Evolutionary conservation across 441 rosid species (phyloP).

Genomic region (Erodium chrysanthum): DNA sequence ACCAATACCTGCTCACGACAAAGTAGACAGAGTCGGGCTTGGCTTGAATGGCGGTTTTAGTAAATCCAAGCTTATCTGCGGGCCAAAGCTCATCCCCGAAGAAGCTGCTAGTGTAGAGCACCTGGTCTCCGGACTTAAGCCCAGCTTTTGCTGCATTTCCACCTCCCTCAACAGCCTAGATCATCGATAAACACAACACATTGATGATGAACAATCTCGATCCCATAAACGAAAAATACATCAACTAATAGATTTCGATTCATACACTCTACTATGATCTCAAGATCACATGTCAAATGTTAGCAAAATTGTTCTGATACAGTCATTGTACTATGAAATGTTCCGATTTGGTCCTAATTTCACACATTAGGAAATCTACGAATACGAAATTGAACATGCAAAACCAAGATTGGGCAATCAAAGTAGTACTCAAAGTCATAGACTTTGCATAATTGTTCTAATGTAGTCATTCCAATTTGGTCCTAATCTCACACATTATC

Average conservation of each 20-base stretch:
- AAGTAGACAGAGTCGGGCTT: conserved; percentile 90
- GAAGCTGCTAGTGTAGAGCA: conserved; percentile 88
- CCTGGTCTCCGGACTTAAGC: conserved; percentile 82
- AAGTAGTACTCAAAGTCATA: conserved; percentile 46
- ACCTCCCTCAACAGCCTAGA: conserved; percentile 78
- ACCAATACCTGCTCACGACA: conserved; percentile 65
- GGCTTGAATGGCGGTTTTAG: conserved; percentile 94
- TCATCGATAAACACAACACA: not conserved
- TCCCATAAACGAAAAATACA: conserved; percentile 4
- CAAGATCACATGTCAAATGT: too few relatives aligned
- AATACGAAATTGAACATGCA: not conserved
- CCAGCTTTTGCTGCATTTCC: conserved; percentile 94
- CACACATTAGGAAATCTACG: too few relatives aligned
- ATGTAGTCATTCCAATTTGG: too few relatives aligned
- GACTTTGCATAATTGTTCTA: too few relatives aligned
- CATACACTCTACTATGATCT: too few relatives aligned
- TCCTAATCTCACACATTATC: too few relatives aligned
- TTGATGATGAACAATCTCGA: not conserved
- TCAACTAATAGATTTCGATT: not conserved
- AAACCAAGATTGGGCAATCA: not conserved
- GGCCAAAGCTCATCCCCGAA: conserved; percentile 99
- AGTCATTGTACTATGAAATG: too few relatives aligned
- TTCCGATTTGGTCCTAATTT: too few relatives aligned
- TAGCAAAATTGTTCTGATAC: too few relatives aligned
- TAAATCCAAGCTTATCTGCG: conserved; percentile 88